Percentiles rank a stretch among this genome's conserved stretches.
phyloP scores from a whole-genome alignment of 2,329 filamentous ascomycete species.

The Pseudocercospora ulei region DNA sequence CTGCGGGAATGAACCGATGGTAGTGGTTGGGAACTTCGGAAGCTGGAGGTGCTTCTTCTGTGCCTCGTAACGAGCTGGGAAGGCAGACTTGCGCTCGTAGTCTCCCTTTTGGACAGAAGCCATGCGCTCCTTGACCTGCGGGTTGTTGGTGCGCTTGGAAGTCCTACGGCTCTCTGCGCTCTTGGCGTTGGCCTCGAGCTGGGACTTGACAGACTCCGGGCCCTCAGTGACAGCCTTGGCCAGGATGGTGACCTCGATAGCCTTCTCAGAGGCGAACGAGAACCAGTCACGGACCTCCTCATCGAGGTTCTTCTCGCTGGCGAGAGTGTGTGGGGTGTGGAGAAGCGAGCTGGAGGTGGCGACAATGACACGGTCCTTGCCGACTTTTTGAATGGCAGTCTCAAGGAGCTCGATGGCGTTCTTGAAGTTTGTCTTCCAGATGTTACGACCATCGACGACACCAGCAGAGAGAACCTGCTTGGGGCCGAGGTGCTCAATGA shows the following conservation, averaged over 20 bases:
- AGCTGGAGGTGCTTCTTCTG: constrained; percentile 91
- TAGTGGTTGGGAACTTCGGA: constrained; percentile 96
- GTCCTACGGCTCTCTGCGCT: constrained; percentile 82
- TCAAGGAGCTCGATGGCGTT: constrained; percentile 83
- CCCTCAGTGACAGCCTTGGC: constrained; percentile 95
- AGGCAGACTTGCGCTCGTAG: constrained; percentile 88
- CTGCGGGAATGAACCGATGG: constrained; percentile 98
- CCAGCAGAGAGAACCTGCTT: constrained; percentile 87
- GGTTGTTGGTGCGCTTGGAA: constrained; percentile 92
- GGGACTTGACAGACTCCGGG: constrained; percentile 70
- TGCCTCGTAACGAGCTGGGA: constrained; percentile 71
- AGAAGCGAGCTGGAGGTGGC: constrained; percentile 96
- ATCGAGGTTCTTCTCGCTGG: constrained; percentile 97
- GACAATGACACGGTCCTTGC: constrained; percentile 94
- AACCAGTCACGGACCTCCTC: constrained; percentile 94
- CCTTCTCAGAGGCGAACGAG: constrained; percentile 95
- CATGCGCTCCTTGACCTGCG: constrained; percentile 93
- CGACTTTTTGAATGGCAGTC: constrained; percentile 84
- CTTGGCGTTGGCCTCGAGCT: constrained; percentile 95
- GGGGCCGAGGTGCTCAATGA: constrained; percentile 70
- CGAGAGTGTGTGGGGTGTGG: constrained; percentile 95
- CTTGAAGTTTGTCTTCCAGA: constrained; percentile 99
- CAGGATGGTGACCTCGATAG: constrained; percentile 77
- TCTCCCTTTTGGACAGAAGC: constrained; percentile 69
- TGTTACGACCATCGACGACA: constrained; percentile 98